Evolutionary conservation across 495 filamentous ascomycete species (phyloP).

Genomic region (Penicillium psychrofluorescens): DNA sequence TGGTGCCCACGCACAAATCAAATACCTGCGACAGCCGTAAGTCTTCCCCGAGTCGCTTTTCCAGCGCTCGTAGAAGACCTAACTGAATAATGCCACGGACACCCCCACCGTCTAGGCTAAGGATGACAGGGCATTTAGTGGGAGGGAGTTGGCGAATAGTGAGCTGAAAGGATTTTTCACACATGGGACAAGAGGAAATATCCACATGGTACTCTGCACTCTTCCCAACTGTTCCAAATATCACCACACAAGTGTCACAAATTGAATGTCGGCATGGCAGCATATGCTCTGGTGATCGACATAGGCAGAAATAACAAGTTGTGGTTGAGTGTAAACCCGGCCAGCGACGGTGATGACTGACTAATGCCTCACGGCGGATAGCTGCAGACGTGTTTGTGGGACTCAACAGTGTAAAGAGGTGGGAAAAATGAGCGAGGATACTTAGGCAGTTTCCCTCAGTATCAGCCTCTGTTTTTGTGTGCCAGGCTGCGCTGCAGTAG

Average conservation of each 20-base stretch:
- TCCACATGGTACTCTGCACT: conserved; percentile 10
- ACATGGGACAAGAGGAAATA: conserved; percentile 21
- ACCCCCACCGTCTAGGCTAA: conserved; percentile 53
- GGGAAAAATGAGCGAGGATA: conserved; percentile 1
- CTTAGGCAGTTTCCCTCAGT: not conserved
- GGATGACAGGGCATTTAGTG: conserved; percentile 41
- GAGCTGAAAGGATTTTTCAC: conserved; percentile 25
- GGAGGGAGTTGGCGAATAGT: conserved; percentile 21
- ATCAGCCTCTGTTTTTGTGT: not conserved
- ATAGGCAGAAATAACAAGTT: conserved; percentile 21
- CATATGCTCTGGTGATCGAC: conserved; percentile 18
- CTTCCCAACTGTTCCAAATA: conserved; percentile 9
- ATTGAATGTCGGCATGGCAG: conserved; percentile 25
- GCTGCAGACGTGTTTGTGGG: not conserved
- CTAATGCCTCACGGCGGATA: not conserved
- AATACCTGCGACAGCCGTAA: conserved; percentile 37
- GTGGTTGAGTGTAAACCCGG: conserved; percentile 5
- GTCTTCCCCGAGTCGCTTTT: conserved; percentile 27
- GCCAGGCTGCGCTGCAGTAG: not conserved
- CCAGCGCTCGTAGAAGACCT: conserved; percentile 34
- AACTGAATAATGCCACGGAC: conserved; percentile 43
- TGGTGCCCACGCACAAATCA: conserved; percentile 46
- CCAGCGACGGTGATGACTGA: not conserved
- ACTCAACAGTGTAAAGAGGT: conserved; percentile 8
- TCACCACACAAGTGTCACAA: conserved; percentile 21